Percentiles rank a stretch among this genome's conserved stretches.
Conservation (phyloP, 331 rosid genomes). For the Cydonia oblonga region DNA sequence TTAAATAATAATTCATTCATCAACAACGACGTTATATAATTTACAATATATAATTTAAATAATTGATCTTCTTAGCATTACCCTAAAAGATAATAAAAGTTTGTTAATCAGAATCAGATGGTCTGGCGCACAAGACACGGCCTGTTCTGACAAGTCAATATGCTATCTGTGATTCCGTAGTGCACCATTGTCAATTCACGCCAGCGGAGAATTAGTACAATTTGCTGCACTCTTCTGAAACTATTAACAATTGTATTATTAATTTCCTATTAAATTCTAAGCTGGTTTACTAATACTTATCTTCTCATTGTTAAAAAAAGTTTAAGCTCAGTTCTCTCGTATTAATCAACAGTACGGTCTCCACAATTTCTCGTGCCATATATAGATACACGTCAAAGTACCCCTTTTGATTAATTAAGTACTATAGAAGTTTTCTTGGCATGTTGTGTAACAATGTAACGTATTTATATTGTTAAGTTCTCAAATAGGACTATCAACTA, state of each 20-base stretch:
- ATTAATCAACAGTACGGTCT: neutral
- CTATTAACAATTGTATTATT: neutral
- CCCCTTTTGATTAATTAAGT: no score
- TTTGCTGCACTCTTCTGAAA: neutral
- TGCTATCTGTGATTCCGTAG: neutral
- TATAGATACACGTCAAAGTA: neutral
- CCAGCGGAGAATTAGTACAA: neutral
- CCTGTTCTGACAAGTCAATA: constrained; percentile 1
- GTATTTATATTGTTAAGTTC: neutral
- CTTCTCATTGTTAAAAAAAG: no score
- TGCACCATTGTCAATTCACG: neutral
- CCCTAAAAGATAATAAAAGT: neutral
- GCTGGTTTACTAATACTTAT: no score
- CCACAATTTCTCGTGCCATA: neutral
- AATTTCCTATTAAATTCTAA: neutral
- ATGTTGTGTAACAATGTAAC: neutral
- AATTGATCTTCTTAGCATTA: no score
- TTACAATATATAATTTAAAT: no score
- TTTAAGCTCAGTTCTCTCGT: no score
- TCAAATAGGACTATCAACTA: no score
- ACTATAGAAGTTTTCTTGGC: neutral
- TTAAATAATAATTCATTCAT: no score
- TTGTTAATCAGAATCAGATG: neutral
- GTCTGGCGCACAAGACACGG: neutral
- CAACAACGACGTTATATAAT: no score